Evolutionary conservation across 2,329 filamentous ascomycete genomes (phyloP).

Genomic region (Fusarium succisae): DNA sequence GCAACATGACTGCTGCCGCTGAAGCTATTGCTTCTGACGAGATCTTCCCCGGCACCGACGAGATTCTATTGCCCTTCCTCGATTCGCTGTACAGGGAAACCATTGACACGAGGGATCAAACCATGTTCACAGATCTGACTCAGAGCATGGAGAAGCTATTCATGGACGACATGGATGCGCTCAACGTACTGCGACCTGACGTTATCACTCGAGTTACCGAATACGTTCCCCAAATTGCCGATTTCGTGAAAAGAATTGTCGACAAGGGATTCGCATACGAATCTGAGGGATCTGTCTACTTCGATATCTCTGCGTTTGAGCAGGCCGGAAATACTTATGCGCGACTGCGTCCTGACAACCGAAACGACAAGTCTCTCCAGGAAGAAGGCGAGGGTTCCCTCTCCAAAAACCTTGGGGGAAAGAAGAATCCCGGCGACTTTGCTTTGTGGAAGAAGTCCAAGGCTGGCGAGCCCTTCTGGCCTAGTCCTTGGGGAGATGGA

Average conservation of each 20-base stretch:
- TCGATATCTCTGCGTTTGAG: slow-evolving; percentile 89
- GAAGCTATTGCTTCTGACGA: slow-evolving; percentile 58
- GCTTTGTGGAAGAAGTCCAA: slow-evolving; percentile 95
- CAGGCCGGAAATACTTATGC: slow-evolving; percentile 86
- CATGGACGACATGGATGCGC: slow-evolving; percentile 83
- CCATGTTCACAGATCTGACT: slow-evolving; percentile 87
- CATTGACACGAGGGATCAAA: slow-evolving; percentile 69
- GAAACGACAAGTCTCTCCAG: slow-evolving; percentile 82
- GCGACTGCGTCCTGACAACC: slow-evolving; percentile 83
- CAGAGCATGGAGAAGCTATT: slow-evolving; percentile 88
- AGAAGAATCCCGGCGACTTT: slow-evolving; percentile 84
- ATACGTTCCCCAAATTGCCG: slow-evolving; percentile 86
- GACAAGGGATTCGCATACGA: slow-evolving; percentile 88
- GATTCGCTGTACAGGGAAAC: slow-evolving; percentile 74
- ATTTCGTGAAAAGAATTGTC: slow-evolving; percentile 84
- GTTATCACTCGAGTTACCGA: slow-evolving; percentile 90
- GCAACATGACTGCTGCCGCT: slow-evolving; percentile 65
- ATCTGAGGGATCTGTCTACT: slow-evolving; percentile 88
- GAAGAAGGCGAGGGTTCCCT: slow-evolving; percentile 92
- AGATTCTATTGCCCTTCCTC: slow-evolving; percentile 82
- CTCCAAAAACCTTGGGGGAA: slow-evolving; percentile 68
- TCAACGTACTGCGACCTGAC: slow-evolving; percentile 87
- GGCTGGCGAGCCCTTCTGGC: slow-evolving; percentile 90
- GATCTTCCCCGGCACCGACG: slow-evolving; percentile 66
- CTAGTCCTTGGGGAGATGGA: slow-evolving; percentile 86